These are phyloP conservation scores for Dendrobium chrysotoxum DNA, from an alignment of 106 monocot species.

Conservation along the genomic window DNA sequence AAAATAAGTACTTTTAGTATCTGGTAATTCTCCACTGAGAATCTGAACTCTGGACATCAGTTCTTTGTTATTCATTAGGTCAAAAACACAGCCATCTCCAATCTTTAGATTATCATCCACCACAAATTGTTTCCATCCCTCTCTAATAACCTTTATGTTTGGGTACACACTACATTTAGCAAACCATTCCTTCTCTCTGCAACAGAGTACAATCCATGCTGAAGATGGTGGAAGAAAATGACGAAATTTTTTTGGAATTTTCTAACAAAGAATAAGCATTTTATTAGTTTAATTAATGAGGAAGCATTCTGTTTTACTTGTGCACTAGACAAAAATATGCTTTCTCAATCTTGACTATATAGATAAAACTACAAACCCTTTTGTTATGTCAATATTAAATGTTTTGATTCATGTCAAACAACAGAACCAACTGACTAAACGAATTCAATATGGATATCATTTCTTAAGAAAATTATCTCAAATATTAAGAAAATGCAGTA, in stretches of 20 bases:
- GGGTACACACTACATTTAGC: slow-evolving; percentile 27
- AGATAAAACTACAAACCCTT: too few species aligned
- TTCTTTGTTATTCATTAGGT: slow-evolving; percentile 31
- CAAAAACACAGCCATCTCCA: slow-evolving; percentile 54
- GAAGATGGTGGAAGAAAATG: slow-evolving; percentile 16
- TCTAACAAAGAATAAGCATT: slow-evolving; percentile 11
- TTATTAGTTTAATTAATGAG: too few species aligned
- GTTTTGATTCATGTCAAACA: too few species aligned
- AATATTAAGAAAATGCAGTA: too few species aligned
- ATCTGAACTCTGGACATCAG: slow-evolving; percentile 36
- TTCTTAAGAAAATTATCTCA: too few species aligned
- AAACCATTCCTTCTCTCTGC: slow-evolving; percentile 21
- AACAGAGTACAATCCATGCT: slow-evolving; percentile 7
- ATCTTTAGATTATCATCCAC: slow-evolving; percentile 33
- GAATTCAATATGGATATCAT: too few species aligned
- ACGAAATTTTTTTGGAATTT: slow-evolving; percentile 27
- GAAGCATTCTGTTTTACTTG: too few species aligned
- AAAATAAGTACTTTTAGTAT: background rate
- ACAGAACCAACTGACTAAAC: too few species aligned
- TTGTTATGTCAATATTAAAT: too few species aligned
- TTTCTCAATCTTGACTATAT: too few species aligned
- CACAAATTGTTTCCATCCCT: slow-evolving; percentile 37
- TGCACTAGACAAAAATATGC: too few species aligned
- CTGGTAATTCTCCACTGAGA: slow-evolving; percentile 21
- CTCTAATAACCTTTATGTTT: slow-evolving; percentile 5